A percentile compares a stretch with the other conserved stretches of the same genome.
Evolutionary conservation across 345 rosid genomes (phyloP).

Genomic region (Streptanthus diversifolius): DNA sequence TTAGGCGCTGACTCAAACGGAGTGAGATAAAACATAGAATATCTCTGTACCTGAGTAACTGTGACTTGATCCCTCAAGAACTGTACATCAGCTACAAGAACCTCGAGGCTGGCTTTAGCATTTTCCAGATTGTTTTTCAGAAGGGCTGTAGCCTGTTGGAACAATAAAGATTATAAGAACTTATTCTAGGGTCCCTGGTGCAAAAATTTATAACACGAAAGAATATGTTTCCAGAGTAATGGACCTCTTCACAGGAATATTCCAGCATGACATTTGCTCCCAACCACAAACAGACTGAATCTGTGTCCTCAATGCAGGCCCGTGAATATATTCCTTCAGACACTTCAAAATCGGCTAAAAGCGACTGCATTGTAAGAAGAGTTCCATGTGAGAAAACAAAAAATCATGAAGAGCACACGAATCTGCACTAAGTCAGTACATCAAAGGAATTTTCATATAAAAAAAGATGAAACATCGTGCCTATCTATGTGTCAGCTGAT

Average conservation of each 20-base stretch:
- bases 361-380: constrained; percentile 42
- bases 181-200: constrained; percentile 29
- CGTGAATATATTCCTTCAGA: constrained; percentile 92
- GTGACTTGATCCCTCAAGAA: constrained; percentile 96
- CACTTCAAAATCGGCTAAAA: constrained; percentile 86
- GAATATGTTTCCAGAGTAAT: constrained; percentile 16
- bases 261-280: constrained; percentile 98
- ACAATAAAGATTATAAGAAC: constrained; percentile 12
- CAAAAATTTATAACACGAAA: neutral
- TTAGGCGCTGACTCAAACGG: neutral
- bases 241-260: constrained; percentile 85
- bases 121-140: constrained; percentile 81
- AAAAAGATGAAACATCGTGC: constrained; percentile 7
- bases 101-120: constrained; percentile 94
- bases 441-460: neutral
- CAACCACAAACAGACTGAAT: constrained; percentile 87
- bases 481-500: neutral
- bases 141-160: constrained; percentile 64
- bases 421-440: neutral
- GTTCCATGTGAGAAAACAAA: neutral
- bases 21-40: neutral
- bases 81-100: constrained; percentile 78
- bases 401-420: neutral
- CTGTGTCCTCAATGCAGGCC: constrained; percentile 62
- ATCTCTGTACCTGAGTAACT: constrained; percentile 69